Percentiles rank a stretch among this genome's conserved stretches.
Evolutionary conservation across 805 yeast species (phyloP).

Genomic region (Wickerhamomyces sydowiorum): DNA sequence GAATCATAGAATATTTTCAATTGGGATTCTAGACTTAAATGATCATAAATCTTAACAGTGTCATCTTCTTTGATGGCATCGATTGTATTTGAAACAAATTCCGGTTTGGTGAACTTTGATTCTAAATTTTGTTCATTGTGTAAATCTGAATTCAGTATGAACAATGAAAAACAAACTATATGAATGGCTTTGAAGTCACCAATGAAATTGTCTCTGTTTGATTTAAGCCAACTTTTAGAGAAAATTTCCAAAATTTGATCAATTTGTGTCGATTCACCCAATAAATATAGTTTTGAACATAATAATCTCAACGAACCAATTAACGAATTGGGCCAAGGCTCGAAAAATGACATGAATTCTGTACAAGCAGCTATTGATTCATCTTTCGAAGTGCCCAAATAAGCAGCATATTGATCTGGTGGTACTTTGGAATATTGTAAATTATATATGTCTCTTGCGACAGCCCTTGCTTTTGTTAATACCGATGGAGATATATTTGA

Average conservation of each 20-base stretch:
- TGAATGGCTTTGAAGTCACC: constrained; percentile 56
- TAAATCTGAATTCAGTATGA: constrained; percentile 71
- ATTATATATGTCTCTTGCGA: constrained; percentile 28
- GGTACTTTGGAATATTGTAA: constrained; percentile 23
- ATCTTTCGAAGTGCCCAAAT: constrained; percentile 28
- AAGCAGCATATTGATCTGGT: constrained; percentile 38
- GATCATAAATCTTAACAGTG: constrained; percentile 1
- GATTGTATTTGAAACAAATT: constrained; percentile 45
- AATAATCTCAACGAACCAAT: constrained; percentile 51
- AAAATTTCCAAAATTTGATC: constrained; percentile 68
- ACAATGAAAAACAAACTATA: constrained; percentile 63
- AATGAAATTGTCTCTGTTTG: constrained; percentile 42
- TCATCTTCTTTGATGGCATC: constrained; percentile 33
- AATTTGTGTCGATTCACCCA: constrained; percentile 79
- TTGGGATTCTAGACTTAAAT: constrained; percentile 7
- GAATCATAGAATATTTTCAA: constrained; percentile 30
- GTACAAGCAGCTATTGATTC: constrained; percentile 24
- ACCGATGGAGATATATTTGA: neutral
- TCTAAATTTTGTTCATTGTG: constrained; percentile 44
- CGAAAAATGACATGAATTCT: constrained; percentile 32
- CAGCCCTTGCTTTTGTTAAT: constrained; percentile 2
- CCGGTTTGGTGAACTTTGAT: constrained; percentile 32
- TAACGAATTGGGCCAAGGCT: constrained; percentile 44
- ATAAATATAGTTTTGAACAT: constrained; percentile 63
- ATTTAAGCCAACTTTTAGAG: constrained; percentile 54